Evolutionary conservation across 305 asterid species (phyloP).

Genomic region (Fraxinus ornus): DNA sequence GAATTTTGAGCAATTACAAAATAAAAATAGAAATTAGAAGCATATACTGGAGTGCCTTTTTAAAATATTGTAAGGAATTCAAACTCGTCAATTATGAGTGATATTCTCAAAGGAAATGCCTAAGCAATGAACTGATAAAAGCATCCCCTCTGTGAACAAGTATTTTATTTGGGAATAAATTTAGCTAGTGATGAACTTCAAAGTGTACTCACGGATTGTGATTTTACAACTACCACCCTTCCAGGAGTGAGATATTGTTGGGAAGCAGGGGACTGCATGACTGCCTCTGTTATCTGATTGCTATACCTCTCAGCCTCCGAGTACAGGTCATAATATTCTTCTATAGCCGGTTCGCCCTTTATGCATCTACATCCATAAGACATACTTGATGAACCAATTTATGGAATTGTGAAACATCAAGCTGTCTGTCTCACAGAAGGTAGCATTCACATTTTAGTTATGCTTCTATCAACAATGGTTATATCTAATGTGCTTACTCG

Average conservation of each 20-base stretch:
- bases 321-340: slow-evolving; percentile 81
- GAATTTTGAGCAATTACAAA: neutral
- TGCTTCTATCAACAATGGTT: slow-evolving; percentile 12
- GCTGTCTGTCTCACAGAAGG: neutral
- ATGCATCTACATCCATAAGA: slow-evolving; percentile 66
- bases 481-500: slow-evolving; percentile 60
- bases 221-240: slow-evolving; percentile 86
- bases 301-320: slow-evolving; percentile 63
- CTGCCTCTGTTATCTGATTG: slow-evolving; percentile 58
- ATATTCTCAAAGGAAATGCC: slow-evolving; percentile 4
- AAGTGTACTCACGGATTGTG: slow-evolving; percentile 62
- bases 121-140: slow-evolving; percentile 3
- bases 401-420: slow-evolving; percentile 15
- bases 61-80: neutral
- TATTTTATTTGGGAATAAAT: slow-evolving; percentile 18
- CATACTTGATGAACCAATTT: slow-evolving; percentile 13
- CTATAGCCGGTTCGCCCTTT: slow-evolving; percentile 95
- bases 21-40: neutral
- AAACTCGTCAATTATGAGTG: slow-evolving; percentile 9
- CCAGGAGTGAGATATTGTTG: slow-evolving; percentile 72
- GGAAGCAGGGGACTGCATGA: slow-evolving; percentile 67
- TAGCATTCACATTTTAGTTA: slow-evolving; percentile 6
- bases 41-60: neutral
- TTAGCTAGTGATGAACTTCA: neutral
- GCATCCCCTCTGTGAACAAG: slow-evolving; percentile 19